Percentiles rank a stretch among this genome's conserved stretches.
phyloP scores from a whole-genome alignment of 495 filamentous ascomycete species.

The Aspergillus indologenus region DNA sequence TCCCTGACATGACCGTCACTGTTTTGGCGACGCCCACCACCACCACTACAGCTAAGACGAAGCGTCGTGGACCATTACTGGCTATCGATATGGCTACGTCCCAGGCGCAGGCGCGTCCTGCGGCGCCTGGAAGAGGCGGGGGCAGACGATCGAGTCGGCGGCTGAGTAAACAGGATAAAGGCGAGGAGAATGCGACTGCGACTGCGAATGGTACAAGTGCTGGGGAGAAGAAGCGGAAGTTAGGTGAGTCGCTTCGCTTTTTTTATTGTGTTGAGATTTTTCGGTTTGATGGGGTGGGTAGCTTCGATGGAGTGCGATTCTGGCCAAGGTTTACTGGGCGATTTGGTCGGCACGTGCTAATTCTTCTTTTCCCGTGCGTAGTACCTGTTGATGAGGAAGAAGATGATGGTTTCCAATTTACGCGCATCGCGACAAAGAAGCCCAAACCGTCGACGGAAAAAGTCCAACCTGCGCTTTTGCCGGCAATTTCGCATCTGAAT shows the following conservation, averaged over 20 bases:
- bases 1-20: constrained; percentile 48
- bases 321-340: neutral
- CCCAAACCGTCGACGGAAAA: constrained; percentile 28
- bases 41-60: constrained; percentile 38
- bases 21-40: constrained; percentile 39
- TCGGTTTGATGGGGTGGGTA: too few species aligned
- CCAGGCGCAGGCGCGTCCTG: constrained; percentile 42
- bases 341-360: constrained; percentile 10
- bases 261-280: neutral
- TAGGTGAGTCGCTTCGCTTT: constrained; percentile 38
- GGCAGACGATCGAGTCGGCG: constrained; percentile 38
- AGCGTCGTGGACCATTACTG: constrained; percentile 45
- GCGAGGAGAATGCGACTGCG: constrained; percentile 23
- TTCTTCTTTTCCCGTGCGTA: constrained; percentile 2
- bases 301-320: neutral
- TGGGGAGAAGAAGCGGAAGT: constrained; percentile 40
- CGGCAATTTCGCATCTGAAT: constrained; percentile 22
- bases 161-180: constrained; percentile 36
- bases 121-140: constrained; percentile 28
- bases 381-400: constrained; percentile 51
- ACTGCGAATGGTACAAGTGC: neutral
- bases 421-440: constrained; percentile 47
- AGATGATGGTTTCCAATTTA: constrained; percentile 54
- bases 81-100: constrained; percentile 44
- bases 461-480: neutral